Evolutionary conservation across 192 early-diverging fungal species (phyloP).

Genomic region (Rhizoclosmatium sp.): DNA sequence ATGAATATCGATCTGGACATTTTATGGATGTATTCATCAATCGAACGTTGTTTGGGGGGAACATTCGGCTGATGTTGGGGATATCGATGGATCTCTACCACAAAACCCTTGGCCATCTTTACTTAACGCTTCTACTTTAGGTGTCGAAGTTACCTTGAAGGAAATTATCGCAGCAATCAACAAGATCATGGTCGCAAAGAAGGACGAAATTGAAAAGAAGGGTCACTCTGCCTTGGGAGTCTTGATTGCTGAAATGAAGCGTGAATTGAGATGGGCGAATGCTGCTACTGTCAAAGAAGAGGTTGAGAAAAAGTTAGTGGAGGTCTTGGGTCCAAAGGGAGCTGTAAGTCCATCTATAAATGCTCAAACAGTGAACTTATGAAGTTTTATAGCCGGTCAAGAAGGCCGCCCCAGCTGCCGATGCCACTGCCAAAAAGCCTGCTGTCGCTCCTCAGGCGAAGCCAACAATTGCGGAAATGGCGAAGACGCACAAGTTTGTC

Average conservation of each 20-base stretch:
- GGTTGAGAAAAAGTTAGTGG: slow-evolving; percentile 84
- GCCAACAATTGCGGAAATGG: slow-evolving; percentile 57
- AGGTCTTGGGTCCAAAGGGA: slow-evolving; percentile 96
- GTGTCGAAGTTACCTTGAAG: slow-evolving; percentile 81
- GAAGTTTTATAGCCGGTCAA: not conserved
- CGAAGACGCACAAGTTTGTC: slow-evolving; percentile 66
- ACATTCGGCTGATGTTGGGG: no score
- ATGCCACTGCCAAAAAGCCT: slow-evolving; percentile 45
- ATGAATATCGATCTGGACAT: no score
- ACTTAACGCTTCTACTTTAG: slow-evolving; percentile 50
- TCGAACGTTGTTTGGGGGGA: no score
- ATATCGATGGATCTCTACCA: no score
- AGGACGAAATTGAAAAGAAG: slow-evolving; percentile 77
- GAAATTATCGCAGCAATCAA: slow-evolving; percentile 75
- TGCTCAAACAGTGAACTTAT: no score
- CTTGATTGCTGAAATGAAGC: slow-evolving; percentile 73
- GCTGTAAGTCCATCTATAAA: slow-evolving; percentile 50
- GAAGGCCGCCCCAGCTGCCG: slow-evolving; percentile 36
- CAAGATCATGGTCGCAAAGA: slow-evolving; percentile 69
- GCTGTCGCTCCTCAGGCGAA: slow-evolving; percentile 41
- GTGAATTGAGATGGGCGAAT: slow-evolving; percentile 89
- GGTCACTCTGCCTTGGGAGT: slow-evolving; percentile 85
- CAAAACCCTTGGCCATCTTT: not conserved
- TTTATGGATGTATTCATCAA: no score
- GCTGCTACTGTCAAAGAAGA: slow-evolving; percentile 84